Evolutionary conservation across 2,329 filamentous ascomycete genomes (phyloP).

Genomic region (Nannizziopsis barbatae): DNA sequence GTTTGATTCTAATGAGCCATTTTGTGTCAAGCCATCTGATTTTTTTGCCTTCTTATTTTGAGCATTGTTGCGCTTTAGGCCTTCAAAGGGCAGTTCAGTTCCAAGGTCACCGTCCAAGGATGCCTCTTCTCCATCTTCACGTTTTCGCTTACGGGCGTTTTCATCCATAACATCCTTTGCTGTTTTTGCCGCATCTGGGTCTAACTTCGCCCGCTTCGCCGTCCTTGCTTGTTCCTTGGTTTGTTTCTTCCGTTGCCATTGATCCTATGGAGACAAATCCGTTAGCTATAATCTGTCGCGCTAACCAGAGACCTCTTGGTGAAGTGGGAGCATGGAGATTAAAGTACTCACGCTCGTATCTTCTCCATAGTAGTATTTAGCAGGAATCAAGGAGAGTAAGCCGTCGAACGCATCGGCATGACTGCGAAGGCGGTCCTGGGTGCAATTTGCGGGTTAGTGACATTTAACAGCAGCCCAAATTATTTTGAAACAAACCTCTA

Average conservation of each 20-base stretch:
- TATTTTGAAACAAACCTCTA: conserved; percentile 14
- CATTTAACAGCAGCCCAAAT: background rate
- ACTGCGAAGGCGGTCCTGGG: conserved; percentile 40
- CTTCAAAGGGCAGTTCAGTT: conserved; percentile 48
- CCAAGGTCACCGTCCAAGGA: conserved; percentile 38
- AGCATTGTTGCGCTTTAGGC: conserved; percentile 41
- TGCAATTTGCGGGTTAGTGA: conserved; percentile 6
- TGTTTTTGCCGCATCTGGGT: conserved; percentile 80
- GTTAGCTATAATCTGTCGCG: background rate
- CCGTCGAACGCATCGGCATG: conserved; percentile 71
- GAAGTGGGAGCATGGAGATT: background rate
- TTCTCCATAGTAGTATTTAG: conserved; percentile 81
- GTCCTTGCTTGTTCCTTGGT: conserved; percentile 77
- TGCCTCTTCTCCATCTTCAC: conserved; percentile 45
- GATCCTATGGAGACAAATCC: conserved; percentile 48
- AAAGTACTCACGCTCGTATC: conserved; percentile 61
- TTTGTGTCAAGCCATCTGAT: conserved; percentile 32
- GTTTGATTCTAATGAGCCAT: conserved; percentile 19
- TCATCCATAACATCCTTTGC: conserved; percentile 92
- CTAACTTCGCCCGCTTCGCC: conserved; percentile 77
- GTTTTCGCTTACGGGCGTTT: conserved; percentile 66
- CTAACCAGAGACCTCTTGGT: background rate
- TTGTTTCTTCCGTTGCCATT: conserved; percentile 94
- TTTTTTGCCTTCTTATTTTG: conserved; percentile 40
- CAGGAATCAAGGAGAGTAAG: conserved; percentile 74